Evolutionary conservation across 768 basidiomycete genomes (phyloP), one percentile per base, ranked within the genome.

Genomic region (Leccinellum luteum): DNA sequence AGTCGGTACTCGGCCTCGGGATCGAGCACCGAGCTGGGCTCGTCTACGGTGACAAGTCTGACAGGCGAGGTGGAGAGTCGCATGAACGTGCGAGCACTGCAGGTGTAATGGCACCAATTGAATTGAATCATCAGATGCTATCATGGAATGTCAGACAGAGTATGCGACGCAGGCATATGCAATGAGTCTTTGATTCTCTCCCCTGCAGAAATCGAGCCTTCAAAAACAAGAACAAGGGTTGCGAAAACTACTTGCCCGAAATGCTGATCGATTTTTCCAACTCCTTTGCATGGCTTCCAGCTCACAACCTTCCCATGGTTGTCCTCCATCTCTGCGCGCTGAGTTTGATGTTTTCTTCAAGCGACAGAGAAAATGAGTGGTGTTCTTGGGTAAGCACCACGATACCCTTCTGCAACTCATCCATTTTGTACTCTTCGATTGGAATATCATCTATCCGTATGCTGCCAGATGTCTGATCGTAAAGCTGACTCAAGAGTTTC

Each of bases 311-410:
- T 67, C 23, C 45, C 51, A 9, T 62, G 21, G 45, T 69, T 50
- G 31, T 62, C 52, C 41, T 54, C 60, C 2, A 50, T 50, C 13
- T 60, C 67, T 2, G 30, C 35, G 65, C 52, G 25, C 78, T 76
- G 12, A 80, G 56, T 27, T 67, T 73, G 25, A 80, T 72, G 55
- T 78, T 80, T 53, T 80, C 79, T 43, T 61, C 54, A 17, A 79
- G 50, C 1, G 75, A 72, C 8, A 79, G 60, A 1, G 75, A 75
- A 53, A 73, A 75, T 6, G 75, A 51, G 5, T 64, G 60, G 55
- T 75, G 78, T 2, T 75, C 67, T 59, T 81, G 81, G 1, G 72
- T 69, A 3, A 82, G 67, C 50, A 75, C 75, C 3, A 79, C 76
- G 34, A 74, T 80, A 6, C 72, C 66, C 3, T 63, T 54, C 10